Evolutionary conservation across 2,329 filamentous ascomycete genomes (phyloP).

Genomic region (Epichloe glyceriae): DNA sequence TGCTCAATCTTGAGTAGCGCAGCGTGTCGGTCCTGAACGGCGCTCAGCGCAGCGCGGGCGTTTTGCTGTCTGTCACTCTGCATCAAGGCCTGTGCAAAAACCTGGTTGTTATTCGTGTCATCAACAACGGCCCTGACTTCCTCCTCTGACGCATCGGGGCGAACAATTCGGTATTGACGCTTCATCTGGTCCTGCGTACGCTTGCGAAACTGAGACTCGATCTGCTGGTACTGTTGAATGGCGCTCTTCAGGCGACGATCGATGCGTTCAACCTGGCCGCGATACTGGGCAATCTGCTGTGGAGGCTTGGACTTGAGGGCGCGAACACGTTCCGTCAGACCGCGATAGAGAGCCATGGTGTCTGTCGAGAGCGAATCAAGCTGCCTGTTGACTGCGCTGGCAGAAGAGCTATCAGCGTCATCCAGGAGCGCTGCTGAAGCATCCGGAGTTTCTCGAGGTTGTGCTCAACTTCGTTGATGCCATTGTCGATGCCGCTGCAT

Average conservation of each 20-base stretch:
- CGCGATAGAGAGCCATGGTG: slow-evolving; percentile 73
- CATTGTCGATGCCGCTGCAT: slow-evolving; percentile 66
- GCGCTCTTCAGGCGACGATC: slow-evolving; percentile 69
- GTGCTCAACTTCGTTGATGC: slow-evolving; percentile 60
- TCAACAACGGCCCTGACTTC: slow-evolving; percentile 67
- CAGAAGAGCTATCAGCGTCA: slow-evolving; percentile 58
- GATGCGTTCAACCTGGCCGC: slow-evolving; percentile 67
- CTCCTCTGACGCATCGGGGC: slow-evolving; percentile 63
- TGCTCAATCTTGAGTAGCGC: slow-evolving; percentile 86
- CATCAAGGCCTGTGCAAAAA: slow-evolving; percentile 81
- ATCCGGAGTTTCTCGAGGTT: slow-evolving; percentile 60
- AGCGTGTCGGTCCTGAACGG: slow-evolving; percentile 70
- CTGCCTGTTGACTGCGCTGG: slow-evolving; percentile 51
- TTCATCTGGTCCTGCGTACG: slow-evolving; percentile 72
- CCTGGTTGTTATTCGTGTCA: slow-evolving; percentile 64
- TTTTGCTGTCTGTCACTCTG: slow-evolving; percentile 70
- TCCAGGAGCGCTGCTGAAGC: slow-evolving; percentile 61
- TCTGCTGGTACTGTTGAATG: slow-evolving; percentile 68
- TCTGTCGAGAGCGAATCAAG: slow-evolving; percentile 63
- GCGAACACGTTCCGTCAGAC: slow-evolving; percentile 66
- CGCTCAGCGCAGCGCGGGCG: slow-evolving; percentile 63
- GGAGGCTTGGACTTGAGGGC: slow-evolving; percentile 72
- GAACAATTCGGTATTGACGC: slow-evolving; percentile 81
- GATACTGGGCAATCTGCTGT: slow-evolving; percentile 58
- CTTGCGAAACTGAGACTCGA: slow-evolving; percentile 70